Evolutionary conservation across 1,284 basidiomycete genomes (phyloP).

Genomic region (Marasmius oreades): DNA sequence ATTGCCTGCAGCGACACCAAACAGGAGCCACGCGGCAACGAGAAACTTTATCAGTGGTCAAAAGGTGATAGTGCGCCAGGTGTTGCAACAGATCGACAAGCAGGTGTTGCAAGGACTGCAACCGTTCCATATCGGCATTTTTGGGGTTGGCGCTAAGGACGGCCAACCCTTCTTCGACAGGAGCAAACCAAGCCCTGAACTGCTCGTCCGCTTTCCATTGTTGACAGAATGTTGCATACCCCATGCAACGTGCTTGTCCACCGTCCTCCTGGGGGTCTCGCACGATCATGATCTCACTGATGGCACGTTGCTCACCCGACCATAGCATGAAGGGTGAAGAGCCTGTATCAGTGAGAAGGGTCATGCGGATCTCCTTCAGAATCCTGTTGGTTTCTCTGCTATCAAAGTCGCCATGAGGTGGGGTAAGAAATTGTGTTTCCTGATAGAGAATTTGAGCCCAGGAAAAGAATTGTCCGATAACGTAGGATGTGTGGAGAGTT

Average conservation of each 20-base stretch:
- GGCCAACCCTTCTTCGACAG: slow-evolving; percentile 1
- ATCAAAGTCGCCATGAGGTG: neutral
- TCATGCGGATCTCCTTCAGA: slow-evolving; percentile 1
- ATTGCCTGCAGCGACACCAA: slow-evolving; percentile 1
- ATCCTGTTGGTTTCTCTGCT: neutral
- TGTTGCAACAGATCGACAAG: neutral
- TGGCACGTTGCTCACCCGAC: slow-evolving; percentile 5
- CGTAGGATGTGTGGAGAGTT: slow-evolving; percentile 4
- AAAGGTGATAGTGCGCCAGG: neutral
- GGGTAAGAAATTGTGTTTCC: slow-evolving; percentile 4
- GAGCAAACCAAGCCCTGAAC: slow-evolving; percentile 5
- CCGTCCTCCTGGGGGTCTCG: slow-evolving; percentile 1
- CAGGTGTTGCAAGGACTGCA: slow-evolving; percentile 7
- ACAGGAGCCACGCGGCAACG: neutral
- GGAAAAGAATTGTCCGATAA: slow-evolving; percentile 9
- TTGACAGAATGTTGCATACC: slow-evolving; percentile 10
- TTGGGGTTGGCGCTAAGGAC: neutral
- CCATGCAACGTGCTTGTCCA: slow-evolving; percentile 7
- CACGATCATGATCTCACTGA: slow-evolving; percentile 4
- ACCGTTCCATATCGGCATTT: neutral
- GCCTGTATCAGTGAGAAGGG: neutral
- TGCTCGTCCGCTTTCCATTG: slow-evolving; percentile 4
- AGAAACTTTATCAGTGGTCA: neutral
- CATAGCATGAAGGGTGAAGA: neutral
- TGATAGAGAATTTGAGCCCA: slow-evolving; percentile 8